A percentile compares a stretch with the other conserved stretches of the same genome.
Conservation (phyloP, 164 flowering plant genomes). For the Vitis vinifera region DNA sequence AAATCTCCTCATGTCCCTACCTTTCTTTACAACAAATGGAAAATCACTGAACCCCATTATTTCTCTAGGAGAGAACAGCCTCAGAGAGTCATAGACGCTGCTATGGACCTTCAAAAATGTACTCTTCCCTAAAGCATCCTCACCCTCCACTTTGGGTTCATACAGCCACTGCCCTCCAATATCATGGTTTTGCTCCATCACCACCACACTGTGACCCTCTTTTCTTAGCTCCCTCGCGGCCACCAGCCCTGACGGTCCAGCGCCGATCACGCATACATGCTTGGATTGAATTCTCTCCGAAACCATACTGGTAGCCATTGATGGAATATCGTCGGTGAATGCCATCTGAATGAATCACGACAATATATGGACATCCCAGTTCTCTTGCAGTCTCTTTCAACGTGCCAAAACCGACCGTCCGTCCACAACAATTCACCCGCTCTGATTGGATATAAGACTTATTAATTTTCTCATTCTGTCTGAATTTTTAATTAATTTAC, state of each 20-base stretch:
- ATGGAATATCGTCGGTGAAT: too few species aligned
- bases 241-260: conserved; percentile 85
- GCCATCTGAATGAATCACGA: too few species aligned
- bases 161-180: conserved; percentile 96
- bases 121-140: conserved; percentile 49
- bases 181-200: conserved; percentile 77
- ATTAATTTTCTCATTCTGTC: too few species aligned
- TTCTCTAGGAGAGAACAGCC: conserved; percentile 76
- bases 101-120: conserved; percentile 55
- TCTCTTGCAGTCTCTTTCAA: too few species aligned
- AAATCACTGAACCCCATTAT: conserved; percentile 89
- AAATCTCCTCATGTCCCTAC: conserved; percentile 77
- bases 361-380: too few species aligned
- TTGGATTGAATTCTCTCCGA: conserved; percentile 34
- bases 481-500: too few species aligned
- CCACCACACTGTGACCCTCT: conserved; percentile 75
- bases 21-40: conserved; percentile 66
- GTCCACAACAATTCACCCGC: too few species aligned
- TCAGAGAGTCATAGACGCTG: conserved; percentile 71
- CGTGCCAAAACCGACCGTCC: too few species aligned
- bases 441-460: too few species aligned
- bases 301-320: conserved; percentile 34
- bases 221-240: conserved; percentile 81
- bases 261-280: conserved; percentile 82
- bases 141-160: conserved; percentile 48